Conservation (phyloP, 202 grass and related monocot genomes). For the Bolboschoenoplectus hybrid region DNA sequence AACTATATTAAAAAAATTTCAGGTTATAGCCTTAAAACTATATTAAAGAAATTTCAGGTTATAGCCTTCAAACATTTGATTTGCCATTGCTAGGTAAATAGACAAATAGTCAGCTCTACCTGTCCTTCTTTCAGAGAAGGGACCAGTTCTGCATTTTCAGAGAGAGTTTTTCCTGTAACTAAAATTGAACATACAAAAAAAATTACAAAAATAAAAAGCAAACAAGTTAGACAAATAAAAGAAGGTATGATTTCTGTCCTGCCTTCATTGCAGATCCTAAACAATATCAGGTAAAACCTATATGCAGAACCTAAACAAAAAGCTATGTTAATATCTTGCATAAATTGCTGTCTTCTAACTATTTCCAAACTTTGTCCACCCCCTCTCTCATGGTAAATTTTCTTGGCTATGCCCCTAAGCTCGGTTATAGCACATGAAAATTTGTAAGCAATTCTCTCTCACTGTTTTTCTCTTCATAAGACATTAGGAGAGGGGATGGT, state of each 20-base stretch:
- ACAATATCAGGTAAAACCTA: conserved; percentile 11
- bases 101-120: conserved; percentile 46
- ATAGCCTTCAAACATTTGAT: conserved; percentile 8
- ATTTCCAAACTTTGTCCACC: neutral
- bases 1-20: conserved; percentile 36
- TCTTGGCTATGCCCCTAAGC: neutral
- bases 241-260: conserved; percentile 4
- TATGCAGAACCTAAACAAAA: neutral
- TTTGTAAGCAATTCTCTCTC: neutral
- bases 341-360: neutral
- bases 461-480: neutral
- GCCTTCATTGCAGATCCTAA: neutral
- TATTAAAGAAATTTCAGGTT: conserved; percentile 37
- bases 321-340: neutral
- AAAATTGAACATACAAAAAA: conserved; percentile 38
- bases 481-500: neutral
- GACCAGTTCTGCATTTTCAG: conserved; percentile 87
- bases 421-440: neutral
- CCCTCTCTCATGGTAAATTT: neutral
- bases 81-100: neutral
- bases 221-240: conserved; percentile 22
- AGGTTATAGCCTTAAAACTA: conserved; percentile 33
- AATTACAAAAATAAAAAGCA: neutral
- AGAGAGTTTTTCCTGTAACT: conserved; percentile 98
- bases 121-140: conserved; percentile 81